Evolutionary conservation across 306 rosid genomes (phyloP).

Genomic region (Vachellia collinsii): DNA sequence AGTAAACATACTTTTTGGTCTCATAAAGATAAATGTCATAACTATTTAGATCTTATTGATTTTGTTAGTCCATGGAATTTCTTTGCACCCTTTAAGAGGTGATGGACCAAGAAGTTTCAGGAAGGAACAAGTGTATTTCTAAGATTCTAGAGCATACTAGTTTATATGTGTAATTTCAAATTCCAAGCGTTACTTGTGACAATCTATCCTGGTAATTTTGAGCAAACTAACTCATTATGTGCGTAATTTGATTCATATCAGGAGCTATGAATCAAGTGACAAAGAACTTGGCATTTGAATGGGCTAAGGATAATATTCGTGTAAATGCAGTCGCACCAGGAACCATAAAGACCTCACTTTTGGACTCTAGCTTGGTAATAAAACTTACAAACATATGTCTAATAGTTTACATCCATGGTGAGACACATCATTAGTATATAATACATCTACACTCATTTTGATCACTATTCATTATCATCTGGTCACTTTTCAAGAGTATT

Average conservation of each 20-base stretch:
- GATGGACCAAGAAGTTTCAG: too few relatives aligned
- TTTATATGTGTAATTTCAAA: background rate
- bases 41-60: too few relatives aligned
- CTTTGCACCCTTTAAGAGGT: too few relatives aligned
- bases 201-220: background rate
- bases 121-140: too few relatives aligned
- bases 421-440: background rate
- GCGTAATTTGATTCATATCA: background rate
- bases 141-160: too few relatives aligned
- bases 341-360: slow-evolving; percentile 29
- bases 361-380: background rate
- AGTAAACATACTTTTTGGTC: background rate
- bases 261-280: slow-evolving; percentile 59
- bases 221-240: background rate
- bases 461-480: background rate
- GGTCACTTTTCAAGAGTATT: background rate
- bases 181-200: background rate
- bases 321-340: slow-evolving; percentile 66
- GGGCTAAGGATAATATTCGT: slow-evolving; percentile 73
- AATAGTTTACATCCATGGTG: background rate
- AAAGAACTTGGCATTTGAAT: slow-evolving; percentile 67
- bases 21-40: too few relatives aligned
- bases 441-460: background rate
- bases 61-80: too few relatives aligned
- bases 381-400: background rate